Conservation (phyloP, 2,329 filamentous ascomycete genomes). For the Amylocarpus encephaloides region DNA sequence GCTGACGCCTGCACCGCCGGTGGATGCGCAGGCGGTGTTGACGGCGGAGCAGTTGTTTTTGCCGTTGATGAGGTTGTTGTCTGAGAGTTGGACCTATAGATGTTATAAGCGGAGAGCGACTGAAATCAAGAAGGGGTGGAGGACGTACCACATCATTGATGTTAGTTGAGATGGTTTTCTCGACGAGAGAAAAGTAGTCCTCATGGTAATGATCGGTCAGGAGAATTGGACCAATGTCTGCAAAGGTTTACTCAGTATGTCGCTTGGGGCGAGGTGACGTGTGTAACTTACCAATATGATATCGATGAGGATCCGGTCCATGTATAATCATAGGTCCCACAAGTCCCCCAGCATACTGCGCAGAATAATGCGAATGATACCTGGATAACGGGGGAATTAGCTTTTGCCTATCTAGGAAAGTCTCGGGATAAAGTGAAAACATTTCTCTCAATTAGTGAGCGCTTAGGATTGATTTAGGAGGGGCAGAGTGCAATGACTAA, state of each 20-base stretch:
- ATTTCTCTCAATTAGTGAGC: too few relatives aligned
- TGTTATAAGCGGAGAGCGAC: background rate
- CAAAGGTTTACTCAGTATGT: too few relatives aligned
- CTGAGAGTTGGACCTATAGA: conserved; percentile 1
- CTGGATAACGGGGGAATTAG: too few relatives aligned
- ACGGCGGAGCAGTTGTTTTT: conserved; percentile 13
- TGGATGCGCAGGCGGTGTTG: conserved; percentile 5
- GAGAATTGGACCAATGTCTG: conserved; percentile 38
- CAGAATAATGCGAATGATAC: conserved; percentile 55
- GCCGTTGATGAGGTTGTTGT: conserved; percentile 26
- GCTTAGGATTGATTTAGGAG: too few relatives aligned
- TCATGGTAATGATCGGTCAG: conserved; percentile 35
- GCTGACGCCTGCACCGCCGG: conserved; percentile 16
- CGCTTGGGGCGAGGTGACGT: too few relatives aligned
- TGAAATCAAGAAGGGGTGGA: background rate
- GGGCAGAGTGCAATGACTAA: too few relatives aligned
- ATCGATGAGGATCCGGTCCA: conserved; percentile 49
- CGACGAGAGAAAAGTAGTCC: conserved; percentile 41
- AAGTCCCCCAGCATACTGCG: conserved; percentile 47
- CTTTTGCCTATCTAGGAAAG: too few relatives aligned
- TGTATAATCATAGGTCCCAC: conserved; percentile 55
- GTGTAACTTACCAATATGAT: conserved; percentile 47
- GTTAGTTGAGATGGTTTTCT: conserved; percentile 32
- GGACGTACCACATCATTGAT: conserved; percentile 2
- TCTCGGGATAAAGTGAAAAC: too few relatives aligned